Base-by-base conservation (phyloP, 1,284 basidiomycete genomes). In the Fistulina hepatica region DNA sequence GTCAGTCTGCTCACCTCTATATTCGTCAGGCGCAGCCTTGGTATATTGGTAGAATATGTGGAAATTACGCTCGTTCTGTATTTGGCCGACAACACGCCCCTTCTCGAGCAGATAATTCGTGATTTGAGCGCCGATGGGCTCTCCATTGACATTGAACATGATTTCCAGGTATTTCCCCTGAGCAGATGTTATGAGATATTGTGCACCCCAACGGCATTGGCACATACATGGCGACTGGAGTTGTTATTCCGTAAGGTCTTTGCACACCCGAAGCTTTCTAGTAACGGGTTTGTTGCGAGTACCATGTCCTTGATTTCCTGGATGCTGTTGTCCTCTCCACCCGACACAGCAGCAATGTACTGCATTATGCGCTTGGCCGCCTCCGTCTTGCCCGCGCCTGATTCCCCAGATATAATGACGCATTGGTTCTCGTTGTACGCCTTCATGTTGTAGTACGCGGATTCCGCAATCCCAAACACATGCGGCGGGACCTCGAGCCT, bases 21-120 rank as follows among this genome's bases (percentile, higher is more conserved):
- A 90, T 38, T 81, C 82, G 32, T 81, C 69, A 5, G 83, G 79
- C 4, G 95, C 95, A 5, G 82, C 92, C 59, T 97, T 98, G 28
- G 95, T 97, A 59, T 98, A 94, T 58, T 99, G 95, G 61, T 98
- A 99, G 67, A 99, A 98, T 47, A 99, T 95, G 58, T 99, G 95
- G 60, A 99, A 99, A 59, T 95, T 90, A 44, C 95, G 78, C 62
- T 99, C 95, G 50, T 90, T 85, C 53, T 89, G 83, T 42, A 98
- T 90, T 58, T 99, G 95, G 13, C 92, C 91, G 5, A 97, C 93
- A 10, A 98, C 91, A 47, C 95, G 88, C 38, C 85, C 85, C 64
- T 98, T 98, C 63, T 99, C 95, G 45, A 99, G 67, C 19, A 99
- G 73, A 56, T 98, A 99, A 60, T 98, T 98, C 11, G 95, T 98